Base-by-base conservation (phyloP, 1,284 basidiomycete species). In the Tranzscheliella williamsii region DNA sequence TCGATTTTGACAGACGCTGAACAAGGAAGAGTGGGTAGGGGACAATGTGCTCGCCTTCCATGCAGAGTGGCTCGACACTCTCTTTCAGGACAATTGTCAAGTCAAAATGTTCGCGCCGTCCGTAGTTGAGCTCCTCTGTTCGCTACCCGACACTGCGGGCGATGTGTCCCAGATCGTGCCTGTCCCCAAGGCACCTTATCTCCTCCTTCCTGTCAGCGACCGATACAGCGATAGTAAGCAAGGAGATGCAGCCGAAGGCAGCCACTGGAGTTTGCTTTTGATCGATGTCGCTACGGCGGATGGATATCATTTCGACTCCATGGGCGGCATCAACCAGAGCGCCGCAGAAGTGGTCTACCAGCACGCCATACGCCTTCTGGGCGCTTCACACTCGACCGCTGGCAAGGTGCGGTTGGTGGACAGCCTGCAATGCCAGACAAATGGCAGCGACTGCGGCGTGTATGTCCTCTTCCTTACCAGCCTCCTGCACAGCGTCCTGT, bases 41-140 rank as follows among this genome's bases (percentile, higher is more conserved):
- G 58, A 62, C 37, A 62, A 62, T 31, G 47, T 62, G 5, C 27
- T 62, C 7, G 52, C 58, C 6, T 62, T 62, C 33, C 58, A 62
- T 17, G 58, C 58, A 16, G 58, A 62, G 24, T 62, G 58, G 58
- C 48, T 62, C 3, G 35, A 47, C 21, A 35, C 53, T n/a, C 47
- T 62, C 11, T 31, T 27, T 13, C 22, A n/a, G 27, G 5, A 13
- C 32, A 9, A 34, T 15, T 22, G 29, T 9, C 35, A 42, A 2
- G 48, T 55, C 44, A 55, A 52, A 24, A 62, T 56, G 58, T 42
- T 51, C 13, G 44, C 58, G 8, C 58, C 58, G 8, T 47, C 58
- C 6, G 48, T 62, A 15, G 58, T 62, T 27, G 58, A 62, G 27
- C 27, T 62, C 8, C 35, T 62, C 0, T 45, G 47, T 39, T 47